Base-by-base conservation (phyloP, 2,329 filamentous ascomycete genomes). In the Dactylonectria estremocensis region DNA sequence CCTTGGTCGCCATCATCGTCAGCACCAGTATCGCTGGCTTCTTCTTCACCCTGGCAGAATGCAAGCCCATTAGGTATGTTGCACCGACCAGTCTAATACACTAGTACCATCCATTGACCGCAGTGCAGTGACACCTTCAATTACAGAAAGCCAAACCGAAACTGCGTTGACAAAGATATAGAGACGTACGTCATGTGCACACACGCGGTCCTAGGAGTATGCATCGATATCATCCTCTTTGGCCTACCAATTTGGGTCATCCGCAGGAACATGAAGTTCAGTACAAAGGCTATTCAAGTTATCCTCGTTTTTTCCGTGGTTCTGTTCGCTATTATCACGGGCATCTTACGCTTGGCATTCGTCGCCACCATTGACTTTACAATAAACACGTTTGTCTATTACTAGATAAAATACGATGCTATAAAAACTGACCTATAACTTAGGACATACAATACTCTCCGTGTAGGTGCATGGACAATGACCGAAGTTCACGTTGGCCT, bases 401-500 rank as follows among this genome's bases (percentile, higher is more conserved):
- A 10, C 28, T 20, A n/a, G 24, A 24, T 35, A 35, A 35, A 35
- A 35, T 35, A 16, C 11, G 14, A 35, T 50, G 13, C 8, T 22
- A 8, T 18, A 40, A 18, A 13, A 37, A 31, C 58, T 58, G 57
- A 58, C 45, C 11, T 14, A 3, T 10, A 11, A 22, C 5, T n/a
- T 35, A 81, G 79, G 20, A 82, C 80, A 1, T 81, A 78, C 69
- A 77, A 80, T 24, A 80, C 83, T 73, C 70, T 76, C 10, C 77
- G 70, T 2, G 74, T 80, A 18, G 77, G 72, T 33, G 71, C 79
- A 9, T 83, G 80, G 81, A 82, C 80, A 14, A 78, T 81, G 54
- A 74, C 82, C 22, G 81, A 84, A 71, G 76, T 77, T 53, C 81
- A 84, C 63, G 76, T 82, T 55, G 82, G 81, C 8, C 72, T 84